These are phyloP conservation scores for Ceratocystiopsis minuta DNA, from an alignment of 2,329 filamentous ascomycete species.

Conservation along the genomic window DNA sequence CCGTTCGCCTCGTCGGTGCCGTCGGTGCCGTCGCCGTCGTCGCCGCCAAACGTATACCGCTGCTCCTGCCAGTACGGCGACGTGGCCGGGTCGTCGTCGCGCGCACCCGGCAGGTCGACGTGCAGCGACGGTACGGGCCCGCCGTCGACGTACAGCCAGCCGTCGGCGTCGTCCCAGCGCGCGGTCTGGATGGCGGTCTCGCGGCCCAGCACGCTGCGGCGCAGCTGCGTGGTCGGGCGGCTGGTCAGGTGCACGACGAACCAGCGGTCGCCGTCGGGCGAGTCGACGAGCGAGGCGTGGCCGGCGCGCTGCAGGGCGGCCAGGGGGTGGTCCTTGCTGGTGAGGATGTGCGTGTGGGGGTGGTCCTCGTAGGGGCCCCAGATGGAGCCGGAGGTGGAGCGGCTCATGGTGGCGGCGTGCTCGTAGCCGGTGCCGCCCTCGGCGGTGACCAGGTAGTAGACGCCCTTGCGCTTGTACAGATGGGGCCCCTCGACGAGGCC, in stretches of 20 bases:
- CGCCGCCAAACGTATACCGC: conserved; percentile 25
- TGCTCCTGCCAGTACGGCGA: conserved; percentile 29
- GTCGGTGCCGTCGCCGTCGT: not conserved
- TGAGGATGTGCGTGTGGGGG: conserved; percentile 38
- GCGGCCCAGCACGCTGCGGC: conserved; percentile 34
- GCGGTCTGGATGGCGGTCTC: conserved; percentile 42
- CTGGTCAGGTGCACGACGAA: conserved; percentile 36
- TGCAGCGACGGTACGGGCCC: conserved; percentile 35
- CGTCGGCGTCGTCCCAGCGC: conserved; percentile 38
- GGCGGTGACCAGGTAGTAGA: conserved; percentile 41
- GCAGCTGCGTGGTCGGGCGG: conserved; percentile 30
- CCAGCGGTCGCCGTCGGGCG: conserved; percentile 27
- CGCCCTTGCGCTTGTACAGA: conserved; percentile 37
- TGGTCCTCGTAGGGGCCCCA: conserved; percentile 46
- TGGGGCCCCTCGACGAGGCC: conserved; percentile 38
- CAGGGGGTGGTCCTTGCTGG: conserved; percentile 29
- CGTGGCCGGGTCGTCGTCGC: conserved; percentile 17
- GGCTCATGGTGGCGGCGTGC: conserved; percentile 40
- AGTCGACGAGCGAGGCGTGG: conserved; percentile 32
- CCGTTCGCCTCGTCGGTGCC: conserved; percentile 22
- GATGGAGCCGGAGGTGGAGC: conserved; percentile 22
- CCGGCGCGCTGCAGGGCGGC: conserved; percentile 34
- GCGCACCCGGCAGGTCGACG: conserved; percentile 29
- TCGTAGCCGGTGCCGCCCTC: conserved; percentile 43
- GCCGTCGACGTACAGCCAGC: conserved; percentile 44